These are phyloP conservation scores for Rhizophagus sp. DNA, from an alignment of 192 early-diverging fungal species.

Conservation along the genomic window DNA sequence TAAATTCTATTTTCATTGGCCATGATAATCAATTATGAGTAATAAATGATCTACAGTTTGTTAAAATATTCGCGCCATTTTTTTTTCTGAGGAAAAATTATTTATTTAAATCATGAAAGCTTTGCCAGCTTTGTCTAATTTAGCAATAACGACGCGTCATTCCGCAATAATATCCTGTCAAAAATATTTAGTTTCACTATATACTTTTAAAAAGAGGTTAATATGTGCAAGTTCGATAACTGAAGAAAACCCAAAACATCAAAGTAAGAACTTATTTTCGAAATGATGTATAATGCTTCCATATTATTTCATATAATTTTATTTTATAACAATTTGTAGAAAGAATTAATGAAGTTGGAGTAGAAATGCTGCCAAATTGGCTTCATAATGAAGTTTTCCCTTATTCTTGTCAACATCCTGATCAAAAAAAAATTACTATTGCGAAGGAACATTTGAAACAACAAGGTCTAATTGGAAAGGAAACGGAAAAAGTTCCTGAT, in stretches of 20 bases:
- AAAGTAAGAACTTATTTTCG: neutral
- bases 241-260: too few relatives aligned
- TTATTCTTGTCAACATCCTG: neutral
- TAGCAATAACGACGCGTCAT: neutral
- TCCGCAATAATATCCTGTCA: neutral
- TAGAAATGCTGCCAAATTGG: conserved; percentile 30
- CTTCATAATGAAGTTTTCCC: conserved; percentile 19
- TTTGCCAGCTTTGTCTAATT: neutral
- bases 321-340: neutral
- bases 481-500: conserved; percentile 36
- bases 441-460: conserved; percentile 50
- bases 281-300: neutral
- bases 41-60: too few relatives aligned
- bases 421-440: conserved; percentile 25
- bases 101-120: neutral
- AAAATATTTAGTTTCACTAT: neutral
- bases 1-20: too few relatives aligned
- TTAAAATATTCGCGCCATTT: too few relatives aligned
- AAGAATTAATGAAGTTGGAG: neutral
- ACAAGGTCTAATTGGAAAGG: conserved; percentile 59
- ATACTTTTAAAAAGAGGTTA: neutral
- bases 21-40: too few relatives aligned
- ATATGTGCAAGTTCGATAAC: neutral
- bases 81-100: too few relatives aligned
- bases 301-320: neutral